phyloP scores from a whole-genome alignment of 108 stramenopile genomes.

The Skeletonema costatum region DNA sequence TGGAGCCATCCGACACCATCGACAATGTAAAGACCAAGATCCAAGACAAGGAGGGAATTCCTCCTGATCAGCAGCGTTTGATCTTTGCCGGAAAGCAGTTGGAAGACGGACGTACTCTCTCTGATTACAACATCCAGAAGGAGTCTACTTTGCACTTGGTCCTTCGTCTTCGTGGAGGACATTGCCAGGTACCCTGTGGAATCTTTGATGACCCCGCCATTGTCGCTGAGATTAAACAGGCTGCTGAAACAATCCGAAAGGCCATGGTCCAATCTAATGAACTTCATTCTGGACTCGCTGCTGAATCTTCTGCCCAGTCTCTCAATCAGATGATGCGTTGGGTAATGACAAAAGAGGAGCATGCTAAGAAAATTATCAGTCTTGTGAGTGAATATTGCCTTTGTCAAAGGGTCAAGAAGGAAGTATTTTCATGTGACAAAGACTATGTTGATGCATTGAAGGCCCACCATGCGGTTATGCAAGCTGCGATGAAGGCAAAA shows the following conservation, averaged over 20 bases:
- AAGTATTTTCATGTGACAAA: conserved; percentile 55
- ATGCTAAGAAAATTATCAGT: conserved; percentile 71
- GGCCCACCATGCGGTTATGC: conserved; percentile 79
- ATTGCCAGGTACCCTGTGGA: conserved; percentile 82
- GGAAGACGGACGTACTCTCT: conserved; percentile 91
- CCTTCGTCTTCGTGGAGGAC: conserved; percentile 88
- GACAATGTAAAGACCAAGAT: conserved; percentile 99
- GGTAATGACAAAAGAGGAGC: conserved; percentile 85
- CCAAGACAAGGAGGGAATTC: conserved; percentile 99
- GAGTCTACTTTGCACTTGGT: conserved; percentile 97
- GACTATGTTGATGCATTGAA: conserved; percentile 78
- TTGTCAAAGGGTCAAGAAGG: conserved; percentile 82
- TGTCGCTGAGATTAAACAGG: conserved; percentile 60
- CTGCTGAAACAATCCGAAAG: conserved; percentile 69
- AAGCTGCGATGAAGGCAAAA: conserved; percentile 81
- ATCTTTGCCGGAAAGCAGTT: conserved; percentile 97
- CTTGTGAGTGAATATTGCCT: conserved; percentile 73
- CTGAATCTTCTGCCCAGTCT: conserved; percentile 42
- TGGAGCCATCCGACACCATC: conserved; percentile 98
- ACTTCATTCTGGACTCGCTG: conserved; percentile 50
- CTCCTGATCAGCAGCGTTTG: conserved; percentile 95
- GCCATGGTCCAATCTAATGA: conserved; percentile 72
- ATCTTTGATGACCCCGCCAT: conserved; percentile 85
- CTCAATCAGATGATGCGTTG: conserved; percentile 84
- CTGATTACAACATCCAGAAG: conserved; percentile 97